Conservation (phyloP, 106 monocot genomes). For the Dendrobium chrysotoxum region DNA sequence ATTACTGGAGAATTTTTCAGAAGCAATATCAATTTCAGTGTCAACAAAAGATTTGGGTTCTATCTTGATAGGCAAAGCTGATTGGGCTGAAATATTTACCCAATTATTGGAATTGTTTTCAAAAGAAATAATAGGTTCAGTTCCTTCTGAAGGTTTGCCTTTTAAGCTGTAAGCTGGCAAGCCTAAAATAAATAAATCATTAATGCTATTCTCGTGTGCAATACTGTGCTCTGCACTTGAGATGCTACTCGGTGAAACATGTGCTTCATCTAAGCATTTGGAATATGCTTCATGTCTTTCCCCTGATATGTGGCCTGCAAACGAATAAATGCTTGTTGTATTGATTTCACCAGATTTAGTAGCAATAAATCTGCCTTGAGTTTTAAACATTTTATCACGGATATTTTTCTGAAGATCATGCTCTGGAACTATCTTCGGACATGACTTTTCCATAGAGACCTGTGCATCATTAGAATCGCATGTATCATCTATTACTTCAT, state of each 20-base stretch:
- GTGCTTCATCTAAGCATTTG: slow-evolving; percentile 4
- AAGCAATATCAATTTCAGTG: neutral
- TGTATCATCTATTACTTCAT: neutral
- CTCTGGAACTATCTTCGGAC: neutral
- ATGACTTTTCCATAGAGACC: neutral
- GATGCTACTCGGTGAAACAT: neutral
- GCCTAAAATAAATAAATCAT: slow-evolving; percentile 9
- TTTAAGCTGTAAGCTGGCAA: neutral
- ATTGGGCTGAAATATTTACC: neutral
- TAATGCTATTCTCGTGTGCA: slow-evolving; percentile 1
- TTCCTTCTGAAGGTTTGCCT: neutral
- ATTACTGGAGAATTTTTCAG: neutral
- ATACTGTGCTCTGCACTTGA: neutral
- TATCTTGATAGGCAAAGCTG: slow-evolving; percentile 2
- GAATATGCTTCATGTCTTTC: slow-evolving; percentile 4
- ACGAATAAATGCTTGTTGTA: slow-evolving; percentile 3
- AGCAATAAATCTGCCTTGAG: neutral
- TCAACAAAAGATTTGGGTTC: slow-evolving; percentile 3
- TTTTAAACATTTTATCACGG: neutral
- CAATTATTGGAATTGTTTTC: neutral
- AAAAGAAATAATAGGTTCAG: neutral
- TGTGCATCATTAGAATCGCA: neutral
- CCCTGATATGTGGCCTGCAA: slow-evolving; percentile 2
- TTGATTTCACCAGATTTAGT: neutral
- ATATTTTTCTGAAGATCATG: too few relatives aligned